A percentile compares a stretch with the other conserved stretches of the same genome.
Conservation (phyloP, 2,329 filamentous ascomycete species). For the Neofusicoccum sp. region DNA sequence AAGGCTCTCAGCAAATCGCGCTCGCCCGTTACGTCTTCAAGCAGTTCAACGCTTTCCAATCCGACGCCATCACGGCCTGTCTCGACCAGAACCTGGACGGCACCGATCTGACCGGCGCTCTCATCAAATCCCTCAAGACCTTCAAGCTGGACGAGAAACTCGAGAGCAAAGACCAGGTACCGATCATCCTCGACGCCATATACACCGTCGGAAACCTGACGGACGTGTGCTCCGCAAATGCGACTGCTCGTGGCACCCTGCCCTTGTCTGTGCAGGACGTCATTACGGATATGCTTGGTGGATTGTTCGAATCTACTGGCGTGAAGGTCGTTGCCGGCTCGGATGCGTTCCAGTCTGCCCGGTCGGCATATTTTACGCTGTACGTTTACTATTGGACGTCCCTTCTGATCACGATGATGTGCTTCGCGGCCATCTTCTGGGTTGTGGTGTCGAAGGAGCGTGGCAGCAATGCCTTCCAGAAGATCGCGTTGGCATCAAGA, state of each 20-base stretch:
- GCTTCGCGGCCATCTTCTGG: constrained; percentile 39
- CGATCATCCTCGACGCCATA: constrained; percentile 20
- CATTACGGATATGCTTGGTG: background rate
- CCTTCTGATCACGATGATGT: constrained; percentile 41
- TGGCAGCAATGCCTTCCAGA: background rate
- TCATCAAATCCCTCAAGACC: constrained; percentile 19
- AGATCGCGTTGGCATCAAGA: background rate
- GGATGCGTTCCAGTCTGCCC: background rate
- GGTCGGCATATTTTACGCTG: constrained; percentile 15
- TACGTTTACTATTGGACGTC: constrained; percentile 44
- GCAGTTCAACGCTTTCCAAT: background rate
- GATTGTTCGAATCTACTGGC: background rate
- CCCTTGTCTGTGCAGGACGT: background rate
- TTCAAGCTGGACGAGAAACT: constrained; percentile 26
- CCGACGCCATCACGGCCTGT: background rate
- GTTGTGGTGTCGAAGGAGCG: background rate
- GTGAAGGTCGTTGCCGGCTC: background rate
- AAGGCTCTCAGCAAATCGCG: constrained; percentile 30
- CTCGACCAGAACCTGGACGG: constrained; percentile 21
- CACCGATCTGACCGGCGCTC: constrained; percentile 15
- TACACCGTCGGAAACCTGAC: constrained; percentile 24
- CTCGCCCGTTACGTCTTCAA: constrained; percentile 24
- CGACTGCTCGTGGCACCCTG: background rate
- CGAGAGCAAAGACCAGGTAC: constrained; percentile 9
- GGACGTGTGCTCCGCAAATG: constrained; percentile 22